Conservation (phyloP, 805 yeast species). For the Candida fluviatilis region DNA sequence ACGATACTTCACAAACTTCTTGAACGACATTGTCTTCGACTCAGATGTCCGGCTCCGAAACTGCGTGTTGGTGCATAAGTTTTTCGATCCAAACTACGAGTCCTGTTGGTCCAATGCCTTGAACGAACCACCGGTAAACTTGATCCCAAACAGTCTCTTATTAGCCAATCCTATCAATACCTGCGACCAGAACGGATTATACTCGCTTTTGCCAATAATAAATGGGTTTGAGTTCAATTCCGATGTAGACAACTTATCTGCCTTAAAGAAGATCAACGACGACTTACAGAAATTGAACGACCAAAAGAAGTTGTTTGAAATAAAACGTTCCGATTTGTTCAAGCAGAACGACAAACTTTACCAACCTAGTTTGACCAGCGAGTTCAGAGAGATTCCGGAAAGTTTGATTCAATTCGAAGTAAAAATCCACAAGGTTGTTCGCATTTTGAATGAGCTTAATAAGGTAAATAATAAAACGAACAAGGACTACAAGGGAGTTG, state of each 20-base stretch:
- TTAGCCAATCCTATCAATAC: conserved; percentile 50
- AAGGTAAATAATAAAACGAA: conserved; percentile 32
- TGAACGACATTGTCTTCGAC: conserved; percentile 35
- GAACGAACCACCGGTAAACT: conserved; percentile 41
- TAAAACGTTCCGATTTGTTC: conserved; percentile 10
- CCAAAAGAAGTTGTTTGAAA: conserved; percentile 27
- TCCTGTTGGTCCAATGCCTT: conserved; percentile 49
- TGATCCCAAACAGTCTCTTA: conserved; percentile 45
- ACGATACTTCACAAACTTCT: conserved; percentile 41
- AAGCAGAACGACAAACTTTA: conserved; percentile 3
- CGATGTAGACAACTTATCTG: conserved; percentile 25
- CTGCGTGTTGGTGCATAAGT: conserved; percentile 40
- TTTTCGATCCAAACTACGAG: conserved; percentile 49
- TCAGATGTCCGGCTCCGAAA: conserved; percentile 24
- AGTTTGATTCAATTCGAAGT: conserved; percentile 30
- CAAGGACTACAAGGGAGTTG: conserved; percentile 36
- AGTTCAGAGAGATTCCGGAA: conserved; percentile 25
- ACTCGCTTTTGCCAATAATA: conserved; percentile 43
- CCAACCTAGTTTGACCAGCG: not conserved
- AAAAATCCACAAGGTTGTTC: conserved; percentile 29
- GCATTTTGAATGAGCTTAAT: conserved; percentile 32
- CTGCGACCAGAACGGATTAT: conserved; percentile 50
- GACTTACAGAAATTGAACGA: conserved; percentile 30
- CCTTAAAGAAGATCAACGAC: conserved; percentile 30
- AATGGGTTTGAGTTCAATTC: conserved; percentile 34